Evolutionary conservation across 2,329 filamentous ascomycete genomes (phyloP).

Genomic region (Epichloe baconii): DNA sequence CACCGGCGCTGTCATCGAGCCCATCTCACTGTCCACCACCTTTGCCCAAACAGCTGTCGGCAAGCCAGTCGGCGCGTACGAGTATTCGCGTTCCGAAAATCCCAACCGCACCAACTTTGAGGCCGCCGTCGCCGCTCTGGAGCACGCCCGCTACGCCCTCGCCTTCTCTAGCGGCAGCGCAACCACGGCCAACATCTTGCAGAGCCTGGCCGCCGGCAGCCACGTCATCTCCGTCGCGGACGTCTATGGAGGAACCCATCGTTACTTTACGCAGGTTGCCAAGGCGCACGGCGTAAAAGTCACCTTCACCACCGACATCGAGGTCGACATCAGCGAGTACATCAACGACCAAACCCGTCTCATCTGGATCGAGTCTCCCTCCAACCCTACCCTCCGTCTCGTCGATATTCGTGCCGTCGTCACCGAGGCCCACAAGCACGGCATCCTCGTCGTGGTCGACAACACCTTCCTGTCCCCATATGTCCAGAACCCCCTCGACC

Average conservation of each 20-base stretch:
- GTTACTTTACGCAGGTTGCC: constrained; percentile 97
- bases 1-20: constrained; percentile 90
- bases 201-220: constrained; percentile 78
- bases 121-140: constrained; percentile 76
- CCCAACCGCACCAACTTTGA: constrained; percentile 96
- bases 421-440: constrained; percentile 69
- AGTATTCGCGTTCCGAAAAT: constrained; percentile 89
- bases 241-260: constrained; percentile 94
- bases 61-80: constrained; percentile 74
- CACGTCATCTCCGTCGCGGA: constrained; percentile 96
- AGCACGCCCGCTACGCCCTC: constrained; percentile 83
- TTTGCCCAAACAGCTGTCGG: constrained; percentile 87
- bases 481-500: constrained; percentile 93
- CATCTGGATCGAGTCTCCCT: constrained; percentile 90
- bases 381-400: constrained; percentile 84
- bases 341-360: constrained; percentile 84
- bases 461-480: constrained; percentile 98
- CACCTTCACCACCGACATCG: constrained; percentile 87
- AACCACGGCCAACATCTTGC: constrained; percentile 83
- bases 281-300: constrained; percentile 88
- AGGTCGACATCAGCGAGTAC: constrained; percentile 71
- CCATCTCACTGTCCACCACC: constrained; percentile 92
- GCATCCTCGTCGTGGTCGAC: constrained; percentile 93
- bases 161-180: constrained; percentile 92
- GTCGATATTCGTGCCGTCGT: constrained; percentile 87